These are phyloP conservation scores for Brettanomyces bruxellensis DNA, from an alignment of 805 yeast species.

Conservation along the genomic window DNA sequence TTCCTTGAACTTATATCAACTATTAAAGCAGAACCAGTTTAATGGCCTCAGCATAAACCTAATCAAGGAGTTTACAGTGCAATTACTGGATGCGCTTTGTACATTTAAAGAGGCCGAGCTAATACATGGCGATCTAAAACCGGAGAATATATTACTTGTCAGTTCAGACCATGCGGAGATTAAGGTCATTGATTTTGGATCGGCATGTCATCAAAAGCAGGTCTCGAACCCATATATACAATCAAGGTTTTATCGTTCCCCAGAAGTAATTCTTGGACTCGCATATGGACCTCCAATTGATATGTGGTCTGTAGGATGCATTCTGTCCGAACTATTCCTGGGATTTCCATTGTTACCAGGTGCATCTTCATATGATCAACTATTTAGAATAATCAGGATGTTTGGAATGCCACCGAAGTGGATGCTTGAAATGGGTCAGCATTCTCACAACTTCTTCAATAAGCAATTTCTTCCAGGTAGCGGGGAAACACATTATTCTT, in stretches of 20 bases:
- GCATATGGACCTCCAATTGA: slow-evolving; percentile 92
- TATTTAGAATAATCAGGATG: slow-evolving; percentile 72
- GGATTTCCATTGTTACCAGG: slow-evolving; percentile 96
- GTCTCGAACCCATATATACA: slow-evolving; percentile 88
- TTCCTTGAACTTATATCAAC: slow-evolving; percentile 81
- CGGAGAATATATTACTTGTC: slow-evolving; percentile 82
- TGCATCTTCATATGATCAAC: slow-evolving; percentile 84
- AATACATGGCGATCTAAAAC: slow-evolving; percentile 95
- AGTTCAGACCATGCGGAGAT: slow-evolving; percentile 77
- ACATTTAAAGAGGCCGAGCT: slow-evolving; percentile 75
- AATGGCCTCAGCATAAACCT: slow-evolving; percentile 78
- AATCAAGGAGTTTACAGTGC: slow-evolving; percentile 70
- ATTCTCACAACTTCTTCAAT: slow-evolving; percentile 56
- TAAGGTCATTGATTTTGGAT: slow-evolving; percentile 92
- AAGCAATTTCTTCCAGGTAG: slow-evolving; percentile 7
- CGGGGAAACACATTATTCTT: slow-evolving; percentile 29
- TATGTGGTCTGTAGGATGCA: slow-evolving; percentile 61
- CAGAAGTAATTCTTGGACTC: slow-evolving; percentile 86
- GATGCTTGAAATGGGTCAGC: slow-evolving; percentile 96
- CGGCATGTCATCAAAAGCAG: slow-evolving; percentile 88
- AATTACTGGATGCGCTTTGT: slow-evolving; percentile 70
- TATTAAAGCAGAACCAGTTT: slow-evolving; percentile 87
- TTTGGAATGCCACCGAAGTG: slow-evolving; percentile 85
- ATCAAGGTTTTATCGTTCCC: slow-evolving; percentile 87
- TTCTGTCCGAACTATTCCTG: slow-evolving; percentile 49